Evolutionary conservation across 257 asterid species (phyloP).

Genomic region (Craterostigma plantagineum): DNA sequence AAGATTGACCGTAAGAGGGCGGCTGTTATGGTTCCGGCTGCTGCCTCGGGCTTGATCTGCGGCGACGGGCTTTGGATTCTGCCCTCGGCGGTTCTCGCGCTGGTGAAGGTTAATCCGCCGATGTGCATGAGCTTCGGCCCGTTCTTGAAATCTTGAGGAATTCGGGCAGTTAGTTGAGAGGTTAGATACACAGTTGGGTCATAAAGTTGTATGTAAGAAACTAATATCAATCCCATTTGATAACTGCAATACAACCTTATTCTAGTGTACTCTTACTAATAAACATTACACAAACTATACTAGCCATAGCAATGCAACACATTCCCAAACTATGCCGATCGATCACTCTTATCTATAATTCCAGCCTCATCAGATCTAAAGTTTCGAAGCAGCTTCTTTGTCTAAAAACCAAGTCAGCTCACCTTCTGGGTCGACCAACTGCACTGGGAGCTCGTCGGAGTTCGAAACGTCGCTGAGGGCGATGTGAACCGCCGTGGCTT

Average conservation of each 20-base stretch:
- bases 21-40: conserved; percentile 39
- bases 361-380: conserved; percentile 14
- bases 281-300: too few species aligned
- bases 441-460: conserved; percentile 51
- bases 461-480: conserved; percentile 36
- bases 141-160: conserved; percentile 13
- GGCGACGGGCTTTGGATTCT: conserved; percentile 66
- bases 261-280: too few species aligned
- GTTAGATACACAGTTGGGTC: too few species aligned
- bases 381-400: conserved; percentile 76
- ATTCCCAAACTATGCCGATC: too few species aligned
- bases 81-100: conserved; percentile 45
- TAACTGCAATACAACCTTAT: too few species aligned
- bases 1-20: conserved; percentile 27
- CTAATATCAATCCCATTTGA: too few species aligned
- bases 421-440: conserved; percentile 64
- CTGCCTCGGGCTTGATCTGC: conserved; percentile 57
- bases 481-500: conserved; percentile 39
- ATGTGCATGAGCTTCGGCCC: conserved; percentile 45
- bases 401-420: conserved; percentile 74
- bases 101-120: conserved; percentile 38
- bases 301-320: too few species aligned
- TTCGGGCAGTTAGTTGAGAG: too few species aligned
- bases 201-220: too few species aligned
- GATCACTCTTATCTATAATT: not conserved